Percentiles rank a stretch among this genome's conserved stretches.
Conservation (phyloP, 352 stramenopile genomes). For the Phytophthora sp. region DNA sequence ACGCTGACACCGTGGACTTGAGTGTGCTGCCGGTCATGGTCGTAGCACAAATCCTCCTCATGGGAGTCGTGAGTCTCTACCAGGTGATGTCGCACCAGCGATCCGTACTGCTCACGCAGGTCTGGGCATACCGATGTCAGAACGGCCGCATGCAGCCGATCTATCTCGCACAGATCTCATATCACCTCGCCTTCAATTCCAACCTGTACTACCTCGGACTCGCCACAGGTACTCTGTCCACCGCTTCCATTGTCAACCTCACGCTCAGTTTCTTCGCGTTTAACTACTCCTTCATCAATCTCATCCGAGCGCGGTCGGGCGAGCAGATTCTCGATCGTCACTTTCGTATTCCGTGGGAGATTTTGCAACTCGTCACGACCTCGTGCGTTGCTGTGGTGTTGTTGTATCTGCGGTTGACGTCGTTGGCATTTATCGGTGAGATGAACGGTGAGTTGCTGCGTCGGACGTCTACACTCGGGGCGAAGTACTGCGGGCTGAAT, state of each 20-base stretch:
- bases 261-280: slow-evolving; percentile 12
- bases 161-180: slow-evolving; percentile 13
- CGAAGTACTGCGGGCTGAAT: slow-evolving; percentile 11
- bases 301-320: not conserved
- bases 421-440: not conserved
- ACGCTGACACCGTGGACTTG: slow-evolving; percentile 9
- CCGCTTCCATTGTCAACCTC: not conserved
- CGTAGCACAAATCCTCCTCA: slow-evolving; percentile 18
- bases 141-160: slow-evolving; percentile 14
- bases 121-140: no score
- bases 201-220: slow-evolving; percentile 14
- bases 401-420: slow-evolving; percentile 1
- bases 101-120: not conserved
- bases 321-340: slow-evolving; percentile 9
- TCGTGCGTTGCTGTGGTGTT: not conserved
- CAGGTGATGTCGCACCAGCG: not conserved
- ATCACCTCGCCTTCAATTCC: slow-evolving; percentile 18
- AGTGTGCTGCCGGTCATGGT: slow-evolving; percentile 13
- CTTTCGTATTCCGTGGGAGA: slow-evolving; percentile 20
- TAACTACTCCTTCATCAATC: slow-evolving; percentile 14
- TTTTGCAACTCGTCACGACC: slow-evolving; percentile 1
- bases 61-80: slow-evolving; percentile 18
- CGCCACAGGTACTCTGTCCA: slow-evolving; percentile 8
- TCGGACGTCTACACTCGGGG: slow-evolving; percentile 1
- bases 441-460: not conserved